Evolutionary conservation across 768 basidiomycete genomes (phyloP), one percentile per base, ranked within the genome.

Genomic region (Termitomyces sp.): DNA sequence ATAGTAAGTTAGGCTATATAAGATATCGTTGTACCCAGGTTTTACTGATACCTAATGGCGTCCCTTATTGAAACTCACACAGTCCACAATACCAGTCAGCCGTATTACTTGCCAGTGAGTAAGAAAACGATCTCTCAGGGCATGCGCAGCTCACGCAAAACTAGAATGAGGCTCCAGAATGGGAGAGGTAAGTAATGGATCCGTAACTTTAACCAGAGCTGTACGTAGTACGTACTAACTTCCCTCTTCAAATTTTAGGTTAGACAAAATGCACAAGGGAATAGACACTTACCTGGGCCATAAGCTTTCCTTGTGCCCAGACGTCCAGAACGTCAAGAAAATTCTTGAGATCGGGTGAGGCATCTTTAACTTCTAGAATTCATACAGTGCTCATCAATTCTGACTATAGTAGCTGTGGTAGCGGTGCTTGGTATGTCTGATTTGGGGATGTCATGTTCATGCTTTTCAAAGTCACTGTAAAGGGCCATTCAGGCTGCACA

Each of bases 401-500:
- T 3, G 5, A 12, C 6, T 22, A 18, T 8, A 28, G 2, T 28
- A 55, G 53, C 4, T 53, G 33, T 55, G 54, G 53, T 9, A 38
- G 35, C 3, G 53, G 49, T 45, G 60, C 60, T 24, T 61, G 60
- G 55, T 52, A 52, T 33, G 40, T 45, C 13, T 4, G 9, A 8
- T 28, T 13, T 18, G 7, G 18, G 9, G 7, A 8, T 18, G 18
- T n/a, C 28, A 28, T 28, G 28, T 9, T 40, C 40, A 38, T 20
- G 11, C 36, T n/a, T 57, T 4, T 16, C 9, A 52, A 42, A 20
- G 9, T 9, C n/a, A n/a, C 15, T 45, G 9, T 8, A 44, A n/a
- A 44, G 42, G 42, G 42, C 42, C n/a, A 44, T n/a, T n/a, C n/a
- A 44, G n/a, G 60, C 60, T 32, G 60, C 60, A 15, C 28, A 51